Base-by-base conservation (phyloP, 345 rosid genomes). In the Trapa incisa region DNA sequence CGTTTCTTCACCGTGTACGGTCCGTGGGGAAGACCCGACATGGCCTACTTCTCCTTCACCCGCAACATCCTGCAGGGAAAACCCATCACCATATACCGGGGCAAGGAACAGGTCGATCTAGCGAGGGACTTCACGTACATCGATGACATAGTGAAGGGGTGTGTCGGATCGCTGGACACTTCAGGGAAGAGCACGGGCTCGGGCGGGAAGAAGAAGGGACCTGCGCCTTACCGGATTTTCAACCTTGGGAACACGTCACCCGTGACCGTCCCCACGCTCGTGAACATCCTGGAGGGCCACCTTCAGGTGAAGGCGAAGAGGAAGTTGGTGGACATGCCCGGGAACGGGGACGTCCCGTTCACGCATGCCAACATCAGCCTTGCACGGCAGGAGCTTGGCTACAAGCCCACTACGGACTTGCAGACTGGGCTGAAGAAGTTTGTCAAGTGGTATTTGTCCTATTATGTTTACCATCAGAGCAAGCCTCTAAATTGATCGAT, bases 261-360 rank as follows among this genome's bases (percentile, higher is more conserved):
- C 56, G 80, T 77, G 42, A 77, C 80, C 33, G 80, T 77, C 36
- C 80, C 77, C 54, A 71, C 66, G 15, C 72, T 77, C 39, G 77
- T 77, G 67, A 68, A 54, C 54, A 77, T 77, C 32, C 68, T 77
- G 50, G 80, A 74, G 75, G 48, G 66, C 42, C 72, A 77, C 53
- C 71, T 77, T 58, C 74, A 77, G 80, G 64, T 35, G 67, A 77
- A 77, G 64, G 80, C 80, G 61, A 74, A 71, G 73, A 65, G 64
- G 75, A 71, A 68, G 32, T 6, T 71, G 22, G 73, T 70, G 68
- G 80, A 77, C 60, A 74, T 74, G 77, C 77, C 80, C 3, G 80
- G 80, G 16, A 77, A 77, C 70, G 80, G 80, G 61, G 80, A 77
- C 77, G 80, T 77, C 22, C 80, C 80, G 45, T 76, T 72, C 70